Evolutionary conservation across 169 alveolate species (phyloP), one percentile per base, ranked within the genome.

Genomic region (Cryptosporidium canis): DNA sequence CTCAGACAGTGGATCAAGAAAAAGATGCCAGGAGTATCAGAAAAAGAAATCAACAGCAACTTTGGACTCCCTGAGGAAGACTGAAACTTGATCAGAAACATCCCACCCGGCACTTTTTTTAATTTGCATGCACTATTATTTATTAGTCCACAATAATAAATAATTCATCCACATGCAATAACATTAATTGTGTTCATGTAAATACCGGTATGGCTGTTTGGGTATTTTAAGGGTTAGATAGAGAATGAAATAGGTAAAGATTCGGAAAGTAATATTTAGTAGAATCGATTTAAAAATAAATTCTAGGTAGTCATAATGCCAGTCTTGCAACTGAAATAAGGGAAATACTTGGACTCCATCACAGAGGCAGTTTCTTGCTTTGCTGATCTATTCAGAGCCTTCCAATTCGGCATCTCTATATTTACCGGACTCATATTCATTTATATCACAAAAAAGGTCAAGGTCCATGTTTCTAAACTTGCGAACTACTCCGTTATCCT

Each of bases 41-140:
- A 83, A 39, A 67, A 53, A 45, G 92, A 87, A n/a, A 63, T 87
- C 8, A 82, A 77, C 45, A 29, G 35, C 7, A 85, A 87, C 43
- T 87, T 87, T 47, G 91, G 91, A 27, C 53, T 87, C 1, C 92
- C 92, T 24, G 67, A 45, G 31, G 91, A 87, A 4, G 71, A 77
- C 14, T 77, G 41, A 35, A 7, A 21, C 24, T 51, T 16, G 35
- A 51, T 51, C 14, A 12, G 9, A 51, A 51, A 51, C 35, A n/a
- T 0, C 35, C 2, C 24, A 18, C 9, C 63, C 63, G 63, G 63
- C 9, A n/a, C 18, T 51, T 51, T 6, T 7, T 21, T 51, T 27
- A 27, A 51, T 1, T n/a, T 48, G 58, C 58, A 48, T 51, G 35
- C 8, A 51, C 6, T 18, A 3, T 51, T 2, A 51, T 18, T 16